These are phyloP conservation scores for Plantago lanceolata DNA, from an alignment of 305 asterid genomes.

Conservation along the genomic window DNA sequence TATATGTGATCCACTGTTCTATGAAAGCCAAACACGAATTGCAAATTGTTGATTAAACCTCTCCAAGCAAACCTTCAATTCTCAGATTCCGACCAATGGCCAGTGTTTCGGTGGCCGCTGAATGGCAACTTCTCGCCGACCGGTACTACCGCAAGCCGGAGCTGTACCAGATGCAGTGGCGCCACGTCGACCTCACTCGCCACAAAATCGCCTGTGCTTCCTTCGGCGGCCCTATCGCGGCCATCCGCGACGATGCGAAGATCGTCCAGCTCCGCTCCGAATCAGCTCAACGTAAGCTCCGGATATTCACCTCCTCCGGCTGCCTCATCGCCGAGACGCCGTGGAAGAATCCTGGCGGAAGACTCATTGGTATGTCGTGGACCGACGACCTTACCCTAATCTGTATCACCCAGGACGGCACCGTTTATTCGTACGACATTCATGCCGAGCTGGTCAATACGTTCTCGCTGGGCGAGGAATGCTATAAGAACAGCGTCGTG, in stretches of 20 bases:
- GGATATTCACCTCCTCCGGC: conserved; percentile 88
- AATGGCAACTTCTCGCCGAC: conserved; percentile 90
- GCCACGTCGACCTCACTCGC: conserved; percentile 85
- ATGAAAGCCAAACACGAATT: no score
- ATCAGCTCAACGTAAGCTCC: conserved; percentile 89
- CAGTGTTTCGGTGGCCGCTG: conserved; percentile 90
- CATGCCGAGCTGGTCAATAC: conserved; percentile 60
- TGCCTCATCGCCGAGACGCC: conserved; percentile 63
- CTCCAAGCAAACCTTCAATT: no score
- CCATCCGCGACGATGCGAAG: conserved; percentile 89
- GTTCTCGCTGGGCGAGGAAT: conserved; percentile 59
- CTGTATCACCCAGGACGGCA: conserved; percentile 88
- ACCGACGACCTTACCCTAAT: conserved; percentile 65
- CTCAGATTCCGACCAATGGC: conserved; percentile 40
- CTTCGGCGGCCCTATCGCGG: conserved; percentile 89
- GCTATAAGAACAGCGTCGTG: conserved; percentile 63
- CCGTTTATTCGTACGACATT: conserved; percentile 62
- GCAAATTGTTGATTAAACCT: no score
- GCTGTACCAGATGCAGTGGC: conserved; percentile 91
- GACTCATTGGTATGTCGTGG: conserved; percentile 87
- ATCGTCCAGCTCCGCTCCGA: conserved; percentile 92
- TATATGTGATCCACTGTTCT: no score
- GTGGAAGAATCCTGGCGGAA: conserved; percentile 90
- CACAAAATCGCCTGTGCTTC: conserved; percentile 93
- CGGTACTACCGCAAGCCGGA: conserved; percentile 92